These are phyloP conservation scores for Lithohypha guttulata DNA, from an alignment of 2,329 filamentous ascomycete species.

Conservation along the genomic window DNA sequence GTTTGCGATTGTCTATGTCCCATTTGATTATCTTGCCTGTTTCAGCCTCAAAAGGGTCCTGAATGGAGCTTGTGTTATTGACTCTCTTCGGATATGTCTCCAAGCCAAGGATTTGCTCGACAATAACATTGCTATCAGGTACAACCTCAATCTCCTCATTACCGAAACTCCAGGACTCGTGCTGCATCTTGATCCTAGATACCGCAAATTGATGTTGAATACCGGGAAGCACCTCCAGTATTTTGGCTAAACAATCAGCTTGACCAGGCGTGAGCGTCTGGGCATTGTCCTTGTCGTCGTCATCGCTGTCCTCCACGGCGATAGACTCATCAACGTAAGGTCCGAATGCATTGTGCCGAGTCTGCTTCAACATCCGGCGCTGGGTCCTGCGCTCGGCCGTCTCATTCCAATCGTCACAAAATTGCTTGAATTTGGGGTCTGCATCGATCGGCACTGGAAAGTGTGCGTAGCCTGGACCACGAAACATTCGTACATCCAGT, in stretches of 20 bases:
- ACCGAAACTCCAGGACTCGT: slow-evolving; percentile 1
- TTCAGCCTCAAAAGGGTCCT: slow-evolving; percentile 27
- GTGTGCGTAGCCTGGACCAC: slow-evolving; percentile 19
- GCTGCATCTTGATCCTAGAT: slow-evolving; percentile 12
- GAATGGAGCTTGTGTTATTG: slow-evolving; percentile 27
- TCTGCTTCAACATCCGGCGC: slow-evolving; percentile 8
- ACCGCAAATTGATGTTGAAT: slow-evolving; percentile 34
- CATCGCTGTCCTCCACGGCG: slow-evolving; percentile 11
- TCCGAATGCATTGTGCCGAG: slow-evolving; percentile 3
- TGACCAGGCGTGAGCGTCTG: slow-evolving; percentile 2
- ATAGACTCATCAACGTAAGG: slow-evolving; percentile 5
- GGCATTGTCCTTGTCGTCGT: not conserved
- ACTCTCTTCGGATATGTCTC: slow-evolving; percentile 34
- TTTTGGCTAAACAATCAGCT: slow-evolving; percentile 24
- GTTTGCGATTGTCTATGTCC: slow-evolving; percentile 13
- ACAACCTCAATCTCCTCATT: slow-evolving; percentile 5
- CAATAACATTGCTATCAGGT: slow-evolving; percentile 25
- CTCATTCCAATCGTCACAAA: slow-evolving; percentile 19
- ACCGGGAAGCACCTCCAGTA: slow-evolving; percentile 38
- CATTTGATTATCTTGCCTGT: slow-evolving; percentile 26
- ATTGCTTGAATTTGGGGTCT: slow-evolving; percentile 14
- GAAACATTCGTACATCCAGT: slow-evolving; percentile 18
- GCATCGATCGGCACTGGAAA: slow-evolving; percentile 19
- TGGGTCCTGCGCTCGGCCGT: slow-evolving; percentile 6
- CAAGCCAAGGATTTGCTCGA: slow-evolving; percentile 33